These are phyloP conservation scores for Meyerozyma guilliermondii DNA, from an alignment of 1,139 yeast species.

Conservation along the genomic window DNA sequence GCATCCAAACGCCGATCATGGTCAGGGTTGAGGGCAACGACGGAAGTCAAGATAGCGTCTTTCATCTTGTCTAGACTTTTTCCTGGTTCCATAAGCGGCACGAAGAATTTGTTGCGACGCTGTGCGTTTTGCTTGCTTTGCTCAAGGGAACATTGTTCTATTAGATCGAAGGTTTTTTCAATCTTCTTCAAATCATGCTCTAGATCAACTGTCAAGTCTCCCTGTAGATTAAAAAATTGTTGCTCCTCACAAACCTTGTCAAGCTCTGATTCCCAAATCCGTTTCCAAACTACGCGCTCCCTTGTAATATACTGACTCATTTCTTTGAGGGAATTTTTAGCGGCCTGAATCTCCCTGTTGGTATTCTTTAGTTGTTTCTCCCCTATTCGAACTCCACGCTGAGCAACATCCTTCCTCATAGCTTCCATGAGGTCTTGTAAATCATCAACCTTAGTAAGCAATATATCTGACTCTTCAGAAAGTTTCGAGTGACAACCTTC, in stretches of 20 bases:
- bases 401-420: conserved; percentile 85
- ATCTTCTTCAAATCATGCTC: conserved; percentile 79
- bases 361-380: conserved; percentile 68
- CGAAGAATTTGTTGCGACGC: conserved; percentile 33
- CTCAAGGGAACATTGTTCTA: conserved; percentile 78
- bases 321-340: conserved; percentile 45
- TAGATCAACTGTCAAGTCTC: conserved; percentile 74
- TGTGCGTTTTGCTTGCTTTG: conserved; percentile 41
- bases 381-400: conserved; percentile 81
- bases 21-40: conserved; percentile 72
- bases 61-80: conserved; percentile 59
- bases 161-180: conserved; percentile 72
- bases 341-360: conserved; percentile 56
- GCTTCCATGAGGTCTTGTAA: conserved; percentile 90
- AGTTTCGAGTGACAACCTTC: conserved; percentile 69
- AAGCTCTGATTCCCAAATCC: conserved; percentile 87
- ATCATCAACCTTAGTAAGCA: conserved; percentile 82
- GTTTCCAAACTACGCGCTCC: conserved; percentile 85
- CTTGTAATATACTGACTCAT: conserved; percentile 59
- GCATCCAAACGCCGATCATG: conserved; percentile 86
- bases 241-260: conserved; percentile 92
- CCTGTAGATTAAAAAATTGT: conserved; percentile 85
- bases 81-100: conserved; percentile 59
- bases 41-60: conserved; percentile 78
- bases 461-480: conserved; percentile 68